Evolutionary conservation across 169 alveolate species (phyloP), one percentile per base, ranked within the genome.

Genomic region (Pseudocohnilembus persalinus): DNA sequence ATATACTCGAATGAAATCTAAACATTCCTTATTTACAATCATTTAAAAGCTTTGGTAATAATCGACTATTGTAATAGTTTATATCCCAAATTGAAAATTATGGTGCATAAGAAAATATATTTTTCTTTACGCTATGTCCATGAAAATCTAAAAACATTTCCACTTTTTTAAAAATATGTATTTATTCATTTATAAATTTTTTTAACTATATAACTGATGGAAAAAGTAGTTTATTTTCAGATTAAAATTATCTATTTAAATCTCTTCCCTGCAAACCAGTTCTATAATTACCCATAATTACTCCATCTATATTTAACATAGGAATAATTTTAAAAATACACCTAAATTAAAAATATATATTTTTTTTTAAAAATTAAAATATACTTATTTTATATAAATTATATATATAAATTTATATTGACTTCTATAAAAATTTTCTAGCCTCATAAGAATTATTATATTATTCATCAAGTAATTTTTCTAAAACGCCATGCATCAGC

Each of bases 231-330:
- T 77, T 74, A 76, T 92, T 86, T 1, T 94, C 91, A 15, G 76
- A 89, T 65, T 85, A 83, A 87, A 89, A 94, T 86, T 79, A 87
- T 77, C 97, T 83, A 78, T 94, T 94, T 33, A 94, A 81, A 79
- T 94, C 97, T 84, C 89, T 94, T 28, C 97, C 97, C 77, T 92
- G 89, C n/a, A 88, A 31, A 33, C 92, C 90, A 33, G 93, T 90
- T 73, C 97, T 79, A 81, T 89, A 92, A 84, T 94, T 90, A 0
- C 97, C 97, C 72, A 91, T 82, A 15, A 92, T 90, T 0, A 94
- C 97, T 31, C 97, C 97, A 88, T 94, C 97, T 0, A 95, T 95
- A 85, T 94, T 94, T 30, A 90, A 73, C 95, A 94, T 94, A 0
- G 97, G 97, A 0, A 92, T 81, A 25, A 94, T 88, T 76, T 91